phyloP scores from a whole-genome alignment of 192 early-diverging fungal genomes.

The Jimgerdemannia flammicorona region DNA sequence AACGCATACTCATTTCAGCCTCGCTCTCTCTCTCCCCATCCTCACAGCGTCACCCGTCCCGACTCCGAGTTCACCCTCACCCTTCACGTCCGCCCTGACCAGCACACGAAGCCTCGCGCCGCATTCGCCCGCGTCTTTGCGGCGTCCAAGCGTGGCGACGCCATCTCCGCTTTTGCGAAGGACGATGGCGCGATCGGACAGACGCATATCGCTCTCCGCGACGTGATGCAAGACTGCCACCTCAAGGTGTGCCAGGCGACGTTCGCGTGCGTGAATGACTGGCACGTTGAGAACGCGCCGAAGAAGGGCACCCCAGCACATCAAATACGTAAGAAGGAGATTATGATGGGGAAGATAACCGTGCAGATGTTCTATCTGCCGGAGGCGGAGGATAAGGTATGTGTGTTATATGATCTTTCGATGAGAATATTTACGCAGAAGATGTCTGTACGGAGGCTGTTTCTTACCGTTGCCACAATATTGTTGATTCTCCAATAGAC shows the following conservation, averaged over 20 bases:
- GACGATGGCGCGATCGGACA: constrained; percentile 19
- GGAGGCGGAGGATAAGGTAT: constrained; percentile 7
- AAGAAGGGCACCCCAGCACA: constrained; percentile 1
- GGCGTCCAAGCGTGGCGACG: constrained; percentile 4
- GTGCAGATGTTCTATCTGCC: constrained; percentile 22
- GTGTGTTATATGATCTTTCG: not conserved
- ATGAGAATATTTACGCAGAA: too few species aligned
- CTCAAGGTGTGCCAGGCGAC: constrained; percentile 17
- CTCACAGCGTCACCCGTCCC: constrained; percentile 17
- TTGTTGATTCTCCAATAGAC: too few species aligned
- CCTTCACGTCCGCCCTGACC: constrained; percentile 24
- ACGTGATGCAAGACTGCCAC: constrained; percentile 11
- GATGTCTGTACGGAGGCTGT: too few species aligned
- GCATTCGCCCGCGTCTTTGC: constrained; percentile 20
- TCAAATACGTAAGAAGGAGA: constrained; percentile 2
- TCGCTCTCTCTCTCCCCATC: not conserved
- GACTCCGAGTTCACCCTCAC: constrained; percentile 16
- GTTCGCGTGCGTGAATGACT: constrained; percentile 22
- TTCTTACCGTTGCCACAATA: too few species aligned
- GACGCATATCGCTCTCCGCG: constrained; percentile 9
- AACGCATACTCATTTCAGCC: constrained; percentile 5
- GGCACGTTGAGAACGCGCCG: constrained; percentile 10
- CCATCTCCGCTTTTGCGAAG: constrained; percentile 8
- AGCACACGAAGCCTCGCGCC: constrained; percentile 5
- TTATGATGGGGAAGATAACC: constrained; percentile 21